These are phyloP conservation scores for Bacidia gigantensis DNA, from an alignment of 495 filamentous ascomycete species.

Conservation along the genomic window DNA sequence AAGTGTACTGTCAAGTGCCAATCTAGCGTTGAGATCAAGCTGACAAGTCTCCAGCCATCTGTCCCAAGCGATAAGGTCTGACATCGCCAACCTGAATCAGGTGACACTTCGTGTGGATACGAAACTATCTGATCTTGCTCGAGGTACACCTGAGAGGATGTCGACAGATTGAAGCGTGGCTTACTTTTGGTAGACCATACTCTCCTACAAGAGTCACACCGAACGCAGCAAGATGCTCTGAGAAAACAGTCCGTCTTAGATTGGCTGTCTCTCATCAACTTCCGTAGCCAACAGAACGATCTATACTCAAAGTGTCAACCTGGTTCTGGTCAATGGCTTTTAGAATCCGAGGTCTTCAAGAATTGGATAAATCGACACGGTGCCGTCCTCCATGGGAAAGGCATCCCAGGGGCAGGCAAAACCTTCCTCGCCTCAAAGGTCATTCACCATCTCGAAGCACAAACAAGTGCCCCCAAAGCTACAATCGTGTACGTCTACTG, in stretches of 20 bases:
- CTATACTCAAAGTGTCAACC: neutral
- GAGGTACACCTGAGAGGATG: no score
- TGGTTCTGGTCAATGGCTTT: neutral
- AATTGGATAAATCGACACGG: neutral
- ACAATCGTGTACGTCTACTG: neutral
- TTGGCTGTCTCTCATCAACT: neutral
- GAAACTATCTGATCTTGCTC: no score
- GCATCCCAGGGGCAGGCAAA: neutral
- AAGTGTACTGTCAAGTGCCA: conserved; percentile 13
- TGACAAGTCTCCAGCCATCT: neutral
- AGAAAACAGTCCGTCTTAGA: neutral
- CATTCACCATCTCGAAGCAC: neutral
- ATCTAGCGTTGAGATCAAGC: neutral
- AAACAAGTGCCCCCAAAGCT: neutral
- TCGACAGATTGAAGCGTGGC: neutral
- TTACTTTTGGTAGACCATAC: no score
- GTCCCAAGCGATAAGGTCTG: neutral
- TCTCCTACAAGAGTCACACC: no score
- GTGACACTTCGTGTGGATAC: no score
- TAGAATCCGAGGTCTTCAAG: neutral
- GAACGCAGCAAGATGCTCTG: neutral
- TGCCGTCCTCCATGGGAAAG: neutral
- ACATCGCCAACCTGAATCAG: no score
- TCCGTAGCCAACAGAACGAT: neutral
- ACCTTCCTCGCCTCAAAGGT: neutral